phyloP scores from a whole-genome alignment of 176 grass and related monocot genomes.

The Panicum miliaceum region DNA sequence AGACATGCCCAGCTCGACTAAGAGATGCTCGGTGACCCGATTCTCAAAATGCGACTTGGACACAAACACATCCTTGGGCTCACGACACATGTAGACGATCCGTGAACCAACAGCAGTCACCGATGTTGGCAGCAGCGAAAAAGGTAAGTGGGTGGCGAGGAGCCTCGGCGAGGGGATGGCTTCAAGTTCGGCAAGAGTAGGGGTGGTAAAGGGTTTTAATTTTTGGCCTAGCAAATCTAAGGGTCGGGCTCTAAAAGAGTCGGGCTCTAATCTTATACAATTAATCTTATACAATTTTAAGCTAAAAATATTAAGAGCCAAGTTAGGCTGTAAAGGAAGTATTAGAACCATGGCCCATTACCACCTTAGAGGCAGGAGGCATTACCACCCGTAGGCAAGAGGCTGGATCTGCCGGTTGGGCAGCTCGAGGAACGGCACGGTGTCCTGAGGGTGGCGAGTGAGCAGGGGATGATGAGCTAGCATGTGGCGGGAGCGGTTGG shows the following conservation, averaged over 20 bases:
- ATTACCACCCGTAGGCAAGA: too few relatives aligned
- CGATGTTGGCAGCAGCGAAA: background rate
- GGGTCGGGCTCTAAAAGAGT: too few relatives aligned
- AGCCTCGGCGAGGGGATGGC: slow-evolving; percentile 4
- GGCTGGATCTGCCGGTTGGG: slow-evolving; percentile 17
- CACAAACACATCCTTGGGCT: background rate
- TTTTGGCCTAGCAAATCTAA: too few relatives aligned
- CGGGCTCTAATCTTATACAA: too few relatives aligned
- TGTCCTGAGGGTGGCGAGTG: background rate
- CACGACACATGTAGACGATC: background rate
- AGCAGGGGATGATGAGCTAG: slow-evolving; percentile 2
- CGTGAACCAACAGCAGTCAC: background rate
- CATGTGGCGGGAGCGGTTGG: background rate
- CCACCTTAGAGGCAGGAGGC: too few relatives aligned
- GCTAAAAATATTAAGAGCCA: too few relatives aligned
- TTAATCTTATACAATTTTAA: too few relatives aligned
- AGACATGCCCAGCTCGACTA: background rate
- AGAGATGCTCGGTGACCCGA: background rate
- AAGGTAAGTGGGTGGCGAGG: background rate
- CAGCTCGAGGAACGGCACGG: background rate
- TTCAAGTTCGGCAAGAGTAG: slow-evolving; percentile 2
- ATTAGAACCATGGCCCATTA: too few relatives aligned
- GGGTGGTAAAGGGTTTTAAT: too few relatives aligned
- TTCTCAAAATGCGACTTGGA: background rate
- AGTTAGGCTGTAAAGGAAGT: too few relatives aligned